Base-by-base conservation (phyloP, 352 stramenopile genomes). In the Phytophthora cajani region DNA sequence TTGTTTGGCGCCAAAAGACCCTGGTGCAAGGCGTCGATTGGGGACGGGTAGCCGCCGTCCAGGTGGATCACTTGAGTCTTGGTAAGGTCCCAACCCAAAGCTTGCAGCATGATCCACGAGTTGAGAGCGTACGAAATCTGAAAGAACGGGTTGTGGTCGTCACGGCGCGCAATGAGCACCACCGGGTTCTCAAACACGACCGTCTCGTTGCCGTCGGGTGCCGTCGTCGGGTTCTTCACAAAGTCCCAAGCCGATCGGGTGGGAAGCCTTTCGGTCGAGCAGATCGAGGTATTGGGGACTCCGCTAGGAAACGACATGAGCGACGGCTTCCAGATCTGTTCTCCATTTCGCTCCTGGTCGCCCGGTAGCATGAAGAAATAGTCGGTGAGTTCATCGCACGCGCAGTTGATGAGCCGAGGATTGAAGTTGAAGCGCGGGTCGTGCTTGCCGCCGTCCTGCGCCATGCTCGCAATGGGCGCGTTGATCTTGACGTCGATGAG, bases 141-240 rank as follows among this genome's bases (percentile, higher is more conserved):
- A 58, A 86, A 87, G 58, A 86, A 89, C 42, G 81, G 79, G 50
- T 87, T 87, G 44, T 86, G 79, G 54, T 87, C 81, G 42, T 89
- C 77, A 6, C 69, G 71, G 16, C 81, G 76, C 3, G 75, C 60
- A 36, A 89, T 62, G 5, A 89, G 53, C 11, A 89, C 62, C 2
- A 78, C 75, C 2, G 73, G 65, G 12, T 75, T 62, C 14, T 80
- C 69, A 46, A 78, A 77, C 0, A 81, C 49, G 2, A 80, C 16
- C 0, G 64, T 77, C 17, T 77, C 62, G 36, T 65, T 67, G 1
- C 46, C 21, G 67, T 80, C 69, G 3, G 69, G 68, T 5, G 56
- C 30, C 32, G 53, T 42, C 0, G 30, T 64, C 7, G 72, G 66
- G 21, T 79, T 69, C 21, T 74, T 60, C 8, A 87, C 76, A 47